These are phyloP conservation scores for Starmerella roubikii DNA, from an alignment of 805 yeast species.

Conservation along the genomic window DNA sequence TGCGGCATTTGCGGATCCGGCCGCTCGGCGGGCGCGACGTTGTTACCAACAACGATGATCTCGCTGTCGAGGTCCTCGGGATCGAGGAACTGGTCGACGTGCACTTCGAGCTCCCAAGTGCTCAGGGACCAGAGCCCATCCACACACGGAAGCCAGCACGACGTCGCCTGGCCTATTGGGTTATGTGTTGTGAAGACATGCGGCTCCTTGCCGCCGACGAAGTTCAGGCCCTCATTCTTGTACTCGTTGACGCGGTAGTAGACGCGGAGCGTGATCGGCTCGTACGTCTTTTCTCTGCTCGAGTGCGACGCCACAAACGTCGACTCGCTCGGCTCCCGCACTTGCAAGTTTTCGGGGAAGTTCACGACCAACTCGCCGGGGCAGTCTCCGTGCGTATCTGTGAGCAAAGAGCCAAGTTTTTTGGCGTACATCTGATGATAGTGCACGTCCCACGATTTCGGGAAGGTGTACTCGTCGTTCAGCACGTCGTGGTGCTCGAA, in stretches of 20 bases:
- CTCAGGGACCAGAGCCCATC: constrained; percentile 78
- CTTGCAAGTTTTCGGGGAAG: constrained; percentile 52
- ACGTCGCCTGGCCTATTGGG: constrained; percentile 65
- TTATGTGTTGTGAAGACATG: constrained; percentile 77
- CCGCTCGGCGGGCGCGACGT: constrained; percentile 36
- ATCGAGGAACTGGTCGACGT: constrained; percentile 59
- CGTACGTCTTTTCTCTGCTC: constrained; percentile 30
- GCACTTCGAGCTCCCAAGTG: constrained; percentile 85
- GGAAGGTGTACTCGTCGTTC: constrained; percentile 25
- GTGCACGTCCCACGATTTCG: constrained; percentile 21
- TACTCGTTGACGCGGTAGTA: constrained; percentile 36
- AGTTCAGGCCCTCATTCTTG: constrained; percentile 49
- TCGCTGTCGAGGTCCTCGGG: neutral
- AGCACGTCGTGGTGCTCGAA: constrained; percentile 45
- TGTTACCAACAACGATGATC: constrained; percentile 31
- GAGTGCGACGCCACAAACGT: constrained; percentile 25
- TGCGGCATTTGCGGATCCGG: constrained; percentile 65
- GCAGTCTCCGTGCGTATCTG: constrained; percentile 24
- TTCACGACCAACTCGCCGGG: constrained; percentile 50
- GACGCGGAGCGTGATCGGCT: constrained; percentile 55
- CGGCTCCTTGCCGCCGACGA: constrained; percentile 40
- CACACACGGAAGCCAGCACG: constrained; percentile 97
- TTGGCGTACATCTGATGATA: constrained; percentile 19
- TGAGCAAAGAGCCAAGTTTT: constrained; percentile 20
- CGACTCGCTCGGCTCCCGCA: constrained; percentile 42